phyloP scores from a whole-genome alignment of 306 rosid genomes.

The Fagus sylvatica region DNA sequence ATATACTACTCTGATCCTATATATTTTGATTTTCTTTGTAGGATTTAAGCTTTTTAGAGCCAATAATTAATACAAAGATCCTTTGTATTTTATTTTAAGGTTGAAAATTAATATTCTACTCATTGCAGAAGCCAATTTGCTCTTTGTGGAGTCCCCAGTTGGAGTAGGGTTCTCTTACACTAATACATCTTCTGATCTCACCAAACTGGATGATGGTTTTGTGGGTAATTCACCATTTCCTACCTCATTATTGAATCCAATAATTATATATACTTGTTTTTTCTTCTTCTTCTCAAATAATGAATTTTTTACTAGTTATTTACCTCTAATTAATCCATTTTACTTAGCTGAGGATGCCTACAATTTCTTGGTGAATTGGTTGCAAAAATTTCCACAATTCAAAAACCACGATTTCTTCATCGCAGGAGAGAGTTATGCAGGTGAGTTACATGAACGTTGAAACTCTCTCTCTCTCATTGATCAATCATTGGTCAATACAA shows the following conservation, averaged over 20 bases:
- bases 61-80: not conserved
- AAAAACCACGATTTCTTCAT: conserved; percentile 49
- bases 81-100: not conserved
- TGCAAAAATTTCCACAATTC: conserved; percentile 51
- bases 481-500: too few species aligned
- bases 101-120: conserved; percentile 2
- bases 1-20: not conserved
- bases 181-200: conserved; percentile 55
- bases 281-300: too few species aligned
- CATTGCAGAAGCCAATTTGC: conserved; percentile 53
- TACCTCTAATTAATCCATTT: not conserved
- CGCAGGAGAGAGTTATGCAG: conserved; percentile 64
- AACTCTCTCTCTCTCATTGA: not conserved
- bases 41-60: too few species aligned
- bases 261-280: too few species aligned
- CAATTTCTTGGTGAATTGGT: conserved; percentile 62
- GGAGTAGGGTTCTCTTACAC: conserved; percentile 67
- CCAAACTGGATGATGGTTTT: conserved; percentile 48
- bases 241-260: not conserved
- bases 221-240: conserved; percentile 42
- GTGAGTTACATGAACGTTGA: conserved; percentile 26
- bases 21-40: not conserved
- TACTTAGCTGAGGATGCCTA: conserved; percentile 56
- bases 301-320: conserved; percentile 6
- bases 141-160: conserved; percentile 61